phyloP scores from a whole-genome alignment of 2,329 filamentous ascomycete genomes.

The Alternaria sp. region DNA sequence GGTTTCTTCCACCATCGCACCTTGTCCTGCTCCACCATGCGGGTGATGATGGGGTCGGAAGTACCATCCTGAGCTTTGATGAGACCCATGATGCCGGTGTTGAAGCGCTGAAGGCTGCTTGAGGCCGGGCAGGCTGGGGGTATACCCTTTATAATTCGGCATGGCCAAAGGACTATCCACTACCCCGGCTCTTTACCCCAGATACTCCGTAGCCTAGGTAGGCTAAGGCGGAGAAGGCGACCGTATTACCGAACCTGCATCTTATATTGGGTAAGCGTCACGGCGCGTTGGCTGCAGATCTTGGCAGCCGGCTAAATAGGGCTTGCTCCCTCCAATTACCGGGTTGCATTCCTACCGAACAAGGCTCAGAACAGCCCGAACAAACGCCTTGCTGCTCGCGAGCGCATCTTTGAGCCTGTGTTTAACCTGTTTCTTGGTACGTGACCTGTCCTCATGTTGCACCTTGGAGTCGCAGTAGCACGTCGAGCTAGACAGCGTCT shows the following conservation, averaged over 20 bases:
- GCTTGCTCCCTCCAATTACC: constrained; percentile 31
- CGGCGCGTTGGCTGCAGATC: constrained; percentile 23
- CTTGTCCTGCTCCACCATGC: constrained; percentile 54
- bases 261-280: constrained; percentile 37
- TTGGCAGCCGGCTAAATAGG: constrained; percentile 40
- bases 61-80: constrained; percentile 35
- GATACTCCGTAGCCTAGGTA: constrained; percentile 24
- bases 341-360: constrained; percentile 24
- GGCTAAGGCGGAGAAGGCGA: constrained; percentile 33
- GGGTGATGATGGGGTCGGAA: constrained; percentile 55
- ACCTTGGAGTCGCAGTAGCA: constrained; percentile 19
- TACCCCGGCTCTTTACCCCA: constrained; percentile 39
- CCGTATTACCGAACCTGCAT: constrained; percentile 39
- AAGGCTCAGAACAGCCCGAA: constrained; percentile 18
- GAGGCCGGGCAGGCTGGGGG: constrained; percentile 17
- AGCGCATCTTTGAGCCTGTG: constrained; percentile 3
- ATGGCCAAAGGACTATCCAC: constrained; percentile 4
- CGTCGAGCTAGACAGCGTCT: background rate
- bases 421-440: constrained; percentile 19
- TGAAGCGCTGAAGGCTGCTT: constrained; percentile 20
- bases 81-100: constrained; percentile 38
- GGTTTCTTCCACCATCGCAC: constrained; percentile 55
- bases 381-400: constrained; percentile 11
- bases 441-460: constrained; percentile 22
- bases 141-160: constrained; percentile 35